Conservation (phyloP, 371 early-diverging fungal genomes). For the Mucor velutinosus region DNA sequence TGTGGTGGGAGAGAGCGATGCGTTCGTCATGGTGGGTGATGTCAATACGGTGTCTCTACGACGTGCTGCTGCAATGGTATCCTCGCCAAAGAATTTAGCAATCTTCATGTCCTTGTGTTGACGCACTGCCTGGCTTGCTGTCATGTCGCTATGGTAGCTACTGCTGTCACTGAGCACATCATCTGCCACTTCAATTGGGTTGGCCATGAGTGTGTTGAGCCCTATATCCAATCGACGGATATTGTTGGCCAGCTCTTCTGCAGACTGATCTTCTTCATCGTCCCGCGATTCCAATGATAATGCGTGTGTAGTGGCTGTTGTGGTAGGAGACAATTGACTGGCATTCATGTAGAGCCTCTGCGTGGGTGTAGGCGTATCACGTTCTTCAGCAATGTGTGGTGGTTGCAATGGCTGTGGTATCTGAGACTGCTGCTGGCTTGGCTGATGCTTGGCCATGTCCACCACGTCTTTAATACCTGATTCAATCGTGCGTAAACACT, state of each 20-base stretch:
- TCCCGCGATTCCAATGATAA: not conserved
- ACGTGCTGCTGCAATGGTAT: conserved; percentile 41
- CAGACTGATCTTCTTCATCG: conserved; percentile 7
- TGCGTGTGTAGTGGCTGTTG: not conserved
- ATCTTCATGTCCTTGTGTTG: conserved; percentile 42
- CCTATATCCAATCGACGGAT: conserved; percentile 13
- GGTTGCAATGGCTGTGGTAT: not conserved
- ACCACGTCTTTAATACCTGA: conserved; percentile 13
- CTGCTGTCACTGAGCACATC: not conserved
- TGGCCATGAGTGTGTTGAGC: conserved; percentile 11
- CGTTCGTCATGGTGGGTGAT: not conserved
- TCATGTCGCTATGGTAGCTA: conserved; percentile 12
- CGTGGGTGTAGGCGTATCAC: conserved; percentile 19
- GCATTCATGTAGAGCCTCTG: not conserved
- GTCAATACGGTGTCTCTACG: conserved; percentile 35
- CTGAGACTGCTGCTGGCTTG: not conserved
- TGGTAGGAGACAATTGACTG: not conserved
- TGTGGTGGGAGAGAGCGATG: not conserved
- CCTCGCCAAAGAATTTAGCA: conserved; percentile 72
- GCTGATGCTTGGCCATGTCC: conserved; percentile 2
- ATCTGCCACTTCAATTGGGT: not conserved
- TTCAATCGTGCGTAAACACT: conserved; percentile 16
- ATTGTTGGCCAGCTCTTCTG: not conserved
- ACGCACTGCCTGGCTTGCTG: not conserved
- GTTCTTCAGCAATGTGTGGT: not conserved